These are phyloP conservation scores for Chrysanthemum seticuspe DNA, from an alignment of 129 eudicot genomes.

Conservation along the genomic window DNA sequence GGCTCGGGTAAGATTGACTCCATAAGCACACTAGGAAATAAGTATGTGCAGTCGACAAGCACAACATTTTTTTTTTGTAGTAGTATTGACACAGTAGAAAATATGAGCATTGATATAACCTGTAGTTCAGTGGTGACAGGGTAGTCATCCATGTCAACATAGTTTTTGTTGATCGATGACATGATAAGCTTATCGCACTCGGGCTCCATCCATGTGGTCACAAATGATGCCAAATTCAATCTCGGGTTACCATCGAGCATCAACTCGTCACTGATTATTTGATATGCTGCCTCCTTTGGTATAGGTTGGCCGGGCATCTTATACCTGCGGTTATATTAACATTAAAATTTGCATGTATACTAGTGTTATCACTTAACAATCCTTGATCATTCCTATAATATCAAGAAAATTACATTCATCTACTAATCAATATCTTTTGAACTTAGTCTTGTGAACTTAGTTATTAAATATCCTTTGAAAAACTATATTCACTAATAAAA, in stretches of 20 bases:
- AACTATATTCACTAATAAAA: too few species aligned
- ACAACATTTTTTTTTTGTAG: background rate
- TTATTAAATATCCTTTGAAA: too few species aligned
- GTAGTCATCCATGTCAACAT: constrained; percentile 77
- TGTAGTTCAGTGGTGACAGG: constrained; percentile 90
- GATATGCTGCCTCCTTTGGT: constrained; percentile 79
- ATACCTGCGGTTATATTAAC: constrained; percentile 23
- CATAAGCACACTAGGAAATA: too few species aligned
- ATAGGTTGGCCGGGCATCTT: constrained; percentile 52
- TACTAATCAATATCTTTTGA: too few species aligned
- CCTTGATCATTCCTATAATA: too few species aligned
- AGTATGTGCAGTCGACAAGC: too few species aligned
- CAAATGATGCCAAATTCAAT: constrained; percentile 71
- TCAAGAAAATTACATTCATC: too few species aligned
- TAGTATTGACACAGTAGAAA: background rate
- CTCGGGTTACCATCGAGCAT: constrained; percentile 88
- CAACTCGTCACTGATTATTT: constrained; percentile 69
- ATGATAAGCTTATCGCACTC: constrained; percentile 78
- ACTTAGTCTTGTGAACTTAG: too few species aligned
- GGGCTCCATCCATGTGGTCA: constrained; percentile 84
- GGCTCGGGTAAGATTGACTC: too few species aligned
- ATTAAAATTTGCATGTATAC: too few species aligned
- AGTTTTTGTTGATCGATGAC: constrained; percentile 67
- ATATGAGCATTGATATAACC: constrained; percentile 28
- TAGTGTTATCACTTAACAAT: too few species aligned